These are phyloP conservation scores for Aspergillus luchuensis DNA, from an alignment of 2,329 filamentous ascomycete genomes.

Conservation along the genomic window DNA sequence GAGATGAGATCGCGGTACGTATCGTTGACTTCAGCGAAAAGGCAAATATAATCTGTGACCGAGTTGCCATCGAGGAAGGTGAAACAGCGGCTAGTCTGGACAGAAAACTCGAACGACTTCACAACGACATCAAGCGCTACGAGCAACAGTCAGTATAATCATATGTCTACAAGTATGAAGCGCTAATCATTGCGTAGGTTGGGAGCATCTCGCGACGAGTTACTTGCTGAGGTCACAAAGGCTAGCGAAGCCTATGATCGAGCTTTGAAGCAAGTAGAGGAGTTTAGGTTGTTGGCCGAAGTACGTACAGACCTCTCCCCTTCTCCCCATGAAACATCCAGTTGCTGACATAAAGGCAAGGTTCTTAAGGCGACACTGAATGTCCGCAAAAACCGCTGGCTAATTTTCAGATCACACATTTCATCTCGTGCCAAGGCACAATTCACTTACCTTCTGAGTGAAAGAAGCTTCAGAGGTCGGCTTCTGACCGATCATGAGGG, in stretches of 20 bases:
- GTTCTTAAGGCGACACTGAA: conserved; percentile 62
- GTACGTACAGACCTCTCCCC: conserved; percentile 32
- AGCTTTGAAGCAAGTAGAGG: conserved; percentile 42
- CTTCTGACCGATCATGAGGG: conserved; percentile 75
- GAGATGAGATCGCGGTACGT: conserved; percentile 49
- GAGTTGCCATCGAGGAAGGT: conserved; percentile 64
- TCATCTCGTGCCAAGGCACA: conserved; percentile 81
- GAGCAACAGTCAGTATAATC: conserved; percentile 49
- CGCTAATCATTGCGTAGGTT: conserved; percentile 44
- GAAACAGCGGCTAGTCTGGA: conserved; percentile 61
- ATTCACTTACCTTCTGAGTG: conserved; percentile 85
- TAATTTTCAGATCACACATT: conserved; percentile 78
- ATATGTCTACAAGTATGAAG: neutral
- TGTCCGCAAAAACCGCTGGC: conserved; percentile 74
- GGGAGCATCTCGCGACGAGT: conserved; percentile 67
- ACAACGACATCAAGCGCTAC: conserved; percentile 60
- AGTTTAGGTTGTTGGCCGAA: conserved; percentile 40
- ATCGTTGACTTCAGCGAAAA: conserved; percentile 59
- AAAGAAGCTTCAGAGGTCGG: conserved; percentile 83
- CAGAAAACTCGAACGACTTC: conserved; percentile 54
- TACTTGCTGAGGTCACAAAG: conserved; percentile 52
- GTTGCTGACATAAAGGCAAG: conserved; percentile 33
- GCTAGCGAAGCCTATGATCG: conserved; percentile 40
- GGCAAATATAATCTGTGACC: conserved; percentile 57
- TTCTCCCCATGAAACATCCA: neutral